Evolutionary conservation across 176 grass and related monocot genomes (phyloP).

Genomic region (Saccharum officinarum): DNA sequence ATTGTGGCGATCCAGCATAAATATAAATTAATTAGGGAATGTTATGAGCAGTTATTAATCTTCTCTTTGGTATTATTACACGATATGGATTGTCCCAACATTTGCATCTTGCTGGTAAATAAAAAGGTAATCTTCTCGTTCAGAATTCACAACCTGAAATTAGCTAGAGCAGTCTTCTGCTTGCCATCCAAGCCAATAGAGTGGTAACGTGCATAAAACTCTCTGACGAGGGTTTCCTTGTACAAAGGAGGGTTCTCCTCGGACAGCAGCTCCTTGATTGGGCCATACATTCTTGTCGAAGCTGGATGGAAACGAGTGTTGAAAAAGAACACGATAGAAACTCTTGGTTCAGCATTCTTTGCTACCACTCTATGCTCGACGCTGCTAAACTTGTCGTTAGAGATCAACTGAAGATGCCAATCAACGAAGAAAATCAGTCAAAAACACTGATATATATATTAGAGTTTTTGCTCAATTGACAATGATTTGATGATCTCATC

Average conservation of each 20-base stretch:
- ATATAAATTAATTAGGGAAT: not conserved
- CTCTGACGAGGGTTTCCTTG: slow-evolving; percentile 39
- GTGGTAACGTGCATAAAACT: slow-evolving; percentile 38
- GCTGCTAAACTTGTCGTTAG: slow-evolving; percentile 63
- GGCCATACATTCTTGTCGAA: slow-evolving; percentile 56
- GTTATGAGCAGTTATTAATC: not conserved
- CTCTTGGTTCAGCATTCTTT: slow-evolving; percentile 30
- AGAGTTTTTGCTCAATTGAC: not conserved
- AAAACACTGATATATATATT: not conserved
- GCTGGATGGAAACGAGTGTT: slow-evolving; percentile 40
- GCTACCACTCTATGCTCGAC: slow-evolving; percentile 63
- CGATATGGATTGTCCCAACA: not conserved
- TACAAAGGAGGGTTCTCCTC: slow-evolving; percentile 48
- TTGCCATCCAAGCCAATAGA: slow-evolving; percentile 39
- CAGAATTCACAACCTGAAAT: slow-evolving; percentile 46
- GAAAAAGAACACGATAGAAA: slow-evolving; percentile 58
- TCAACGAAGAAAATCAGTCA: not conserved
- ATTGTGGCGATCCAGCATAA: not conserved
- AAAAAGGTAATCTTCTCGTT: not conserved
- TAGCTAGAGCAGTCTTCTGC: slow-evolving; percentile 28
- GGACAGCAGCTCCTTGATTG: slow-evolving; percentile 65
- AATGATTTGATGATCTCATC: not conserved
- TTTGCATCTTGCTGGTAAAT: not conserved
- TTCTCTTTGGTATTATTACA: not conserved
- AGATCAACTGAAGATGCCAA: slow-evolving; percentile 43